Base-by-base conservation (phyloP, 495 filamentous ascomycete species). In the Xylaria longipes region DNA sequence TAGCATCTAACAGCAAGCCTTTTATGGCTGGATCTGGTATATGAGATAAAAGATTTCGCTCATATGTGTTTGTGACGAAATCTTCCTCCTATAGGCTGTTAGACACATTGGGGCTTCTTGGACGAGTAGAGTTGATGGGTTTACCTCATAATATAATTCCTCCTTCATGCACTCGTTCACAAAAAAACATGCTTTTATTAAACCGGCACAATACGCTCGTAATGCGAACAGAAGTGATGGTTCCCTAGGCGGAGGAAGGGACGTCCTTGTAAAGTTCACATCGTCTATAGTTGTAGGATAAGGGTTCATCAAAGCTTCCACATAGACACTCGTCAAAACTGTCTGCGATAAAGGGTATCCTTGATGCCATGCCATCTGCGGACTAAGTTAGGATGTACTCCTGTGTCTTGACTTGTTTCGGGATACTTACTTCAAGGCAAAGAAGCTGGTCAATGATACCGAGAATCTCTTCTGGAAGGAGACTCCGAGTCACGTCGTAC, bases 391-490 rank as follows among this genome's bases (percentile, higher is more conserved):
- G 70, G n/a, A 39, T 63, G 5, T 3, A 22, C 12, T 45, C 9
- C 6, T 17, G 29, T 35, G 20, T 27, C 31, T 48, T 39, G 15
- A 25, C 31, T 46, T 20, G 35, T 11, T 60, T 61, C 1, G 33
- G 33, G 35, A 52, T 43, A 75, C 85, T 54, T 75, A 95, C 94
- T 87, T 98, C 95, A 69, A 94, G 90, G 79, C 91, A 97, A 9
- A 98, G 85, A 39, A 99, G 82, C 75, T 97, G 92, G 77, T 99
- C 96, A 85, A 99, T 97, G 73, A 99, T 92, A 31, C 96, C 95
- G 67, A 98, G 81, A 4, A 97, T 88, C 78, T 98, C 91, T 76
- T 91, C 89, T 7, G 95, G 92, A 57, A 89, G 81, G 39, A 98
- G 82, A 60, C 87, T 83, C 69, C 86, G 82, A 67, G 88, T 85